phyloP scores from a whole-genome alignment of 2,329 filamentous ascomycete genomes.

The Neoascochyta sp. region DNA sequence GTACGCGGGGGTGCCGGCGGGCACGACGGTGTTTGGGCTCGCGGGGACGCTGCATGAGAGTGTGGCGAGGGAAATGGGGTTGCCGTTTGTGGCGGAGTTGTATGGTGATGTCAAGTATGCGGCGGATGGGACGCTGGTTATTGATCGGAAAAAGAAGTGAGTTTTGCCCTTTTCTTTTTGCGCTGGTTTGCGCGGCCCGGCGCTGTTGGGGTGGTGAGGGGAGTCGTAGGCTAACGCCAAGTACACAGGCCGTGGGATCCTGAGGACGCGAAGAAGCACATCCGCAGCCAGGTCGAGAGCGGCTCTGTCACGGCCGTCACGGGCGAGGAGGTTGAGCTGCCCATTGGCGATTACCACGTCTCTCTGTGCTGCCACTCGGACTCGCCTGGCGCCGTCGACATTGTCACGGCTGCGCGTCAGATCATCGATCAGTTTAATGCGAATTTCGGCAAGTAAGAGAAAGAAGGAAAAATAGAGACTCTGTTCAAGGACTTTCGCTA shows the following conservation, averaged over 20 bases:
- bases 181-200: too few species aligned
- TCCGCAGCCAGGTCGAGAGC: constrained; percentile 41
- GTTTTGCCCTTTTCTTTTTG: constrained; percentile 2
- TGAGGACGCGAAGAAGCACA: constrained; percentile 42
- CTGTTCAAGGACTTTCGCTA: too few species aligned
- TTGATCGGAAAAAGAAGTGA: constrained; percentile 57
- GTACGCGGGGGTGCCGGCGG: constrained; percentile 51
- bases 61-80: constrained; percentile 50
- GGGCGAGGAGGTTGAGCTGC: constrained; percentile 42
- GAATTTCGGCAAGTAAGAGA: too few species aligned
- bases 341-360: constrained; percentile 42
- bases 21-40: constrained; percentile 52
- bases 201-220: too few species aligned
- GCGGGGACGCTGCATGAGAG: constrained; percentile 54
- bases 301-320: constrained; percentile 42
- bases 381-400: constrained; percentile 44
- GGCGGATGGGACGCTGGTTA: constrained; percentile 49
- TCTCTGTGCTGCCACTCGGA: constrained; percentile 47
- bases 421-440: constrained; percentile 45
- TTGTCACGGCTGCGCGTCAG: constrained; percentile 42
- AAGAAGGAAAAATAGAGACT: too few species aligned
- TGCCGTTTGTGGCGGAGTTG: constrained; percentile 54
- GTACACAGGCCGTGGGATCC: constrained; percentile 39
- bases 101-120: constrained; percentile 57
- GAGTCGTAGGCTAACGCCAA: too few species aligned